These are phyloP conservation scores for Ogataea methylovora DNA, from an alignment of 805 yeast genomes.

Conservation along the genomic window DNA sequence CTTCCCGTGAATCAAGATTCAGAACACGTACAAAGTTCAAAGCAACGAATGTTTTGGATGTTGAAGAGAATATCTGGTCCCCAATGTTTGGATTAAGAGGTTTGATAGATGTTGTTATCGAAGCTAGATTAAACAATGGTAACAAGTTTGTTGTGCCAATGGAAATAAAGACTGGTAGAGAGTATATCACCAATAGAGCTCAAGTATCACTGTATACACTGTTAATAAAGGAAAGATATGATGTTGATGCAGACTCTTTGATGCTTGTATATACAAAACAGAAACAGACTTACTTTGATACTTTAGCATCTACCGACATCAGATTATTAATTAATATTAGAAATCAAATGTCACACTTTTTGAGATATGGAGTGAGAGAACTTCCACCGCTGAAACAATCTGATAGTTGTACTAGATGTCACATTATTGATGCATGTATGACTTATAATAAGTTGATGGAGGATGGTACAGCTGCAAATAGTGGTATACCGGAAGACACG, in stretches of 20 bases:
- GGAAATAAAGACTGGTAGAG: slow-evolving; percentile 84
- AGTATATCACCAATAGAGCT: slow-evolving; percentile 65
- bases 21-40: slow-evolving; percentile 24
- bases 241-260: slow-evolving; percentile 54
- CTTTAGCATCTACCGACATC: slow-evolving; percentile 47
- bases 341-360: slow-evolving; percentile 55
- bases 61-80: slow-evolving; percentile 90
- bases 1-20: slow-evolving; percentile 3
- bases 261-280: slow-evolving; percentile 69
- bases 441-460: slow-evolving; percentile 52
- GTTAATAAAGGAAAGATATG: slow-evolving; percentile 73
- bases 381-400: slow-evolving; percentile 49
- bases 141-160: slow-evolving; percentile 63
- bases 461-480: slow-evolving; percentile 43
- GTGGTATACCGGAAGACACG: slow-evolving; percentile 43
- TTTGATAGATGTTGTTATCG: slow-evolving; percentile 79
- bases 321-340: slow-evolving; percentile 64
- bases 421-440: slow-evolving; percentile 53
- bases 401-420: slow-evolving; percentile 57
- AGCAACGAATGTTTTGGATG: slow-evolving; percentile 62
- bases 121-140: slow-evolving; percentile 38
- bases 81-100: slow-evolving; percentile 89
- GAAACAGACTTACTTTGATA: slow-evolving; percentile 32
- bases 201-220: slow-evolving; percentile 81
- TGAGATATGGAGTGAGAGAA: slow-evolving; percentile 41